Base-by-base conservation (phyloP, 2,329 filamentous ascomycete genomes). In the Fusarium veterinarium region DNA sequence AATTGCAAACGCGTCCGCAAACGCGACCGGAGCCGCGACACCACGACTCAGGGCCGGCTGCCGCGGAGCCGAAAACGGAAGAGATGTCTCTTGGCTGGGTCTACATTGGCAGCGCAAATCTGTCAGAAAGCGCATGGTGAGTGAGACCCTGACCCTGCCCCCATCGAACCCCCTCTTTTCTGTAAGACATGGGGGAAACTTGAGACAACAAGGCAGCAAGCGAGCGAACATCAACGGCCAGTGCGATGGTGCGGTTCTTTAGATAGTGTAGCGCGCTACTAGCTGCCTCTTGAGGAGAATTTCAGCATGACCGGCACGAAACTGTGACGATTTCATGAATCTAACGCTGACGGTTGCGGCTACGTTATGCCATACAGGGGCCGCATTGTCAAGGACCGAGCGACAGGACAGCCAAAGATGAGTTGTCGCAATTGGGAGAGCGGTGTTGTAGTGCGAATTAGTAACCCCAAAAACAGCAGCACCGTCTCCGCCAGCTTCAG, bases 361-460 rank as follows among this genome's bases (percentile, higher is more conserved):
- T 38, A 42, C 17, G 64, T 61, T 64, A 52, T 49, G 64, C 71
- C 56, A 60, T 73, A 65, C 73, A 94, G 92, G 95, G 96, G 95
- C 28, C 91, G 91, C 51, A 82, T 97, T 35, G 89, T 91, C 60
- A 91, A 91, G 77, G 92, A 97, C 76, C 90, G 88, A 74, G 82
- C 80, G 12, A 92, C 89, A 5, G 91, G 91, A 69, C 82, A 88
- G 69, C 89, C 90, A 17, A 97, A 94, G 80, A 86, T 98, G 71
- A 95, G 89, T 70, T 95, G 93, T 81, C 91, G 93, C 60, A 99
- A 98, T 80, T 98, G 95, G 95, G 96, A 98, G 83, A 97, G 95
- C 78, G 96, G 96, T 40, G 93, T 99, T 3, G 76, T 98, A 30
- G 80, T 98, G 44, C 90, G 91, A 14, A 84, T 93, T 30, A 76